Conservation (phyloP, 179 eudicot genomes). For the Vitellaria paradoxa region DNA sequence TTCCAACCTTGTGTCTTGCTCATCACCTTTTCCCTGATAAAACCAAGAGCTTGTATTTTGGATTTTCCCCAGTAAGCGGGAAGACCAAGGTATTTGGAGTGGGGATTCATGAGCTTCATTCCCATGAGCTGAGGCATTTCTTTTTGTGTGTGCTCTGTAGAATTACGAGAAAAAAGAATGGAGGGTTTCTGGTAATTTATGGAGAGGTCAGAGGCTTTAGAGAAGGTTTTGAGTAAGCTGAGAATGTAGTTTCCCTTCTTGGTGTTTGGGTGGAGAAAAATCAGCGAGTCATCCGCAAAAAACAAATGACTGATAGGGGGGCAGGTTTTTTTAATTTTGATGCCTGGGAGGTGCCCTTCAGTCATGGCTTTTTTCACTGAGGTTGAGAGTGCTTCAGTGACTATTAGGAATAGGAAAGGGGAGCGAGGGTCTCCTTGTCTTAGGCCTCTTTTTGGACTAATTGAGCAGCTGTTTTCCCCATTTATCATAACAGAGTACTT, state of each 20-base stretch:
- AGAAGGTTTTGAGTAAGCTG: neutral
- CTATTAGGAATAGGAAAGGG: neutral
- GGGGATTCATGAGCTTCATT: neutral
- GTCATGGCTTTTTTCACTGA: too few relatives aligned
- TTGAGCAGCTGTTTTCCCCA: neutral
- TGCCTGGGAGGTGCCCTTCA: neutral
- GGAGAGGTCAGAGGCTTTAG: neutral
- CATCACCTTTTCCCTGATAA: neutral
- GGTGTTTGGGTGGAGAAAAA: neutral
- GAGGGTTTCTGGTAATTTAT: neutral
- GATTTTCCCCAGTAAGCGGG: neutral
- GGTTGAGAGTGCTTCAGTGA: neutral
- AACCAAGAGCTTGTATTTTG: neutral
- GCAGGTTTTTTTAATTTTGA: neutral
- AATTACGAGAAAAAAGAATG: neutral
- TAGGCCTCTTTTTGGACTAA: neutral
- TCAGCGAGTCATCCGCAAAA: neutral
- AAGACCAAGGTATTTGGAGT: neutral
- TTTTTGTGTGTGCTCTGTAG: neutral
- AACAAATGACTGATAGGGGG: neutral
- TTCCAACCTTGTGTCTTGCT: neutral
- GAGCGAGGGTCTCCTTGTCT: neutral
- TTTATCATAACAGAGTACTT: neutral
- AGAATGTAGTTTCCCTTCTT: neutral
- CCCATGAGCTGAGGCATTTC: neutral